Conservation (phyloP, 2,329 filamentous ascomycete species). For the Byssothecium circinans region DNA sequence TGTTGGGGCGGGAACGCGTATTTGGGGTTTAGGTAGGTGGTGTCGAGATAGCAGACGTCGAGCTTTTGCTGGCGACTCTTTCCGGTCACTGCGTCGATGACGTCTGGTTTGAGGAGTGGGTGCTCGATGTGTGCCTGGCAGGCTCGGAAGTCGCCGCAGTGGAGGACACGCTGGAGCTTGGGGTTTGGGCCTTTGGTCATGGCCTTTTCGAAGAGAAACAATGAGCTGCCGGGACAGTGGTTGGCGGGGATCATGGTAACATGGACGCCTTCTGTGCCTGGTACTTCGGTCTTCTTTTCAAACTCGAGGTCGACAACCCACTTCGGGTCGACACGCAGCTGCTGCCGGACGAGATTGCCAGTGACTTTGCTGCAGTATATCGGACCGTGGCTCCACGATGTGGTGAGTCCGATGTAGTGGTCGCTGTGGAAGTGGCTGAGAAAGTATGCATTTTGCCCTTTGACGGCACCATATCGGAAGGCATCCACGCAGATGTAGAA, state of each 20-base stretch:
- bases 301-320: conserved; percentile 87
- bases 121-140: conserved; percentile 83
- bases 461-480: conserved; percentile 89
- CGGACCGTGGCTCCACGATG: conserved; percentile 86
- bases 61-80: conserved; percentile 80
- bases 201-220: conserved; percentile 88
- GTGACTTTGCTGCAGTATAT: conserved; percentile 97
- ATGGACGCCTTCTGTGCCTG: conserved; percentile 76
- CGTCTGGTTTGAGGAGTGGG: conserved; percentile 75
- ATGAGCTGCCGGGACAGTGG: conserved; percentile 90
- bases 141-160: conserved; percentile 94
- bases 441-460: conserved; percentile 93
- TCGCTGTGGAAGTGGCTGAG: conserved; percentile 98
- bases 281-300: conserved; percentile 76
- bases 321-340: conserved; percentile 81
- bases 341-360: conserved; percentile 82
- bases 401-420: conserved; percentile 89
- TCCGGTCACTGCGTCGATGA: conserved; percentile 69
- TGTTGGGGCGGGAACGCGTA: conserved; percentile 91
- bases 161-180: conserved; percentile 76
- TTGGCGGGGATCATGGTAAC: conserved; percentile 97
- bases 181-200: conserved; percentile 62
- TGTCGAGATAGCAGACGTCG: conserved; percentile 95
- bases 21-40: conserved; percentile 92
- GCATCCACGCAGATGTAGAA: conserved; percentile 94